A percentile compares a stretch with the other conserved stretches of the same genome.
Conservation (phyloP, 257 asterid genomes). For the Cinchona pubescens region DNA sequence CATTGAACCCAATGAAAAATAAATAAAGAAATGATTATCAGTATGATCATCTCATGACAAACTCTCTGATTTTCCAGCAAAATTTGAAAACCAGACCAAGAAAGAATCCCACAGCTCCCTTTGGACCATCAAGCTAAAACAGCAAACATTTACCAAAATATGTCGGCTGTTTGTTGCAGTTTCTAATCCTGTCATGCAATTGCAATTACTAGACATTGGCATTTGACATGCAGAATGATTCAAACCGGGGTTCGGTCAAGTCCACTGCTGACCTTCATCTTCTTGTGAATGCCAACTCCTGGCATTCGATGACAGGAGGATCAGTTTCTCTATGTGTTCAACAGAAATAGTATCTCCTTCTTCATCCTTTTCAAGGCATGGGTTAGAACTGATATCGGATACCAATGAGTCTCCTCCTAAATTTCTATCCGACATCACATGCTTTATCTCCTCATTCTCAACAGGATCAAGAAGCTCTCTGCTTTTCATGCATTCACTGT, state of each 20-base stretch:
- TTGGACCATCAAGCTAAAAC: not conserved
- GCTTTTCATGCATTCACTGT: constrained; percentile 23
- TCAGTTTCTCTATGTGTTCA: constrained; percentile 40
- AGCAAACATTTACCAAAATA: not conserved
- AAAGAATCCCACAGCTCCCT: not conserved
- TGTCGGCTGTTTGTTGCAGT: not conserved
- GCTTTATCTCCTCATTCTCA: constrained; percentile 60
- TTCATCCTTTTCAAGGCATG: constrained; percentile 18
- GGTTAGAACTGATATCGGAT: constrained; percentile 12
- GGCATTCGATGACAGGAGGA: constrained; percentile 35
- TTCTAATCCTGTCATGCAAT: not conserved
- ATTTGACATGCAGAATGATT: constrained; percentile 46
- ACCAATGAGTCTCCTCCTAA: constrained; percentile 24
- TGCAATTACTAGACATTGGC: not conserved
- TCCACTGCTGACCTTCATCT: constrained; percentile 74
- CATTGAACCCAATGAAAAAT: not conserved
- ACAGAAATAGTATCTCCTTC: constrained; percentile 27
- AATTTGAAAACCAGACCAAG: constrained; percentile 6
- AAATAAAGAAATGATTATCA: constrained; percentile 7
- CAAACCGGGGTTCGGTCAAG: constrained; percentile 77
- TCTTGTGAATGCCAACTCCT: constrained; percentile 38
- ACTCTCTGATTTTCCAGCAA: constrained; percentile 9
- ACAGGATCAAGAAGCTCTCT: constrained; percentile 19
- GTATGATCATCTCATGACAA: not conserved
- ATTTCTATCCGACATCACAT: constrained; percentile 44